phyloP scores from a whole-genome alignment of 805 yeast genomes.

The Yarrowia sp. region DNA sequence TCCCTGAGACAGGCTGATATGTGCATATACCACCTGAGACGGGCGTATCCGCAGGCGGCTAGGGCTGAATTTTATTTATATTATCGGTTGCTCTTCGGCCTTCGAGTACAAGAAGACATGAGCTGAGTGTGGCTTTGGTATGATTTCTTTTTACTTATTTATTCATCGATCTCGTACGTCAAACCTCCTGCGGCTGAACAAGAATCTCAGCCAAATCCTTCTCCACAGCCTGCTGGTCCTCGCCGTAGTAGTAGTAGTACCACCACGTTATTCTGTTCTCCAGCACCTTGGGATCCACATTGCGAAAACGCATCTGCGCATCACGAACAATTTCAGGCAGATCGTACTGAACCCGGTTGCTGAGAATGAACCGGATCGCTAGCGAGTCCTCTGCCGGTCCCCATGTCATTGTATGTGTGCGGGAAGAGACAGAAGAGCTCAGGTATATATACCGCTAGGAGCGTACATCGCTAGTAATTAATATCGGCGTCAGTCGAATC shows the following conservation, averaged over 20 bases:
- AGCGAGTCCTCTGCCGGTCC: background rate
- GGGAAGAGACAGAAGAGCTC: no score
- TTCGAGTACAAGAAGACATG: no score
- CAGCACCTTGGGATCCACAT: background rate
- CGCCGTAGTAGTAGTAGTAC: conserved; percentile 10
- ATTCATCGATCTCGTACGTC: no score
- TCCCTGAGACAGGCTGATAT: conserved; percentile 10
- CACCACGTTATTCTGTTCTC: conserved; percentile 9
- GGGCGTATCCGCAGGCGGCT: background rate
- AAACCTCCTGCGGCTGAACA: conserved; percentile 8
- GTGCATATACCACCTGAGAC: conserved; percentile 6
- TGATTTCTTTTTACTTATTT: no score
- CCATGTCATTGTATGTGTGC: background rate
- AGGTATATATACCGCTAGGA: no score
- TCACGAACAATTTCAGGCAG: background rate
- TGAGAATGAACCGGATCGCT: background rate
- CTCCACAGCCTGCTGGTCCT: background rate
- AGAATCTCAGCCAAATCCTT: background rate
- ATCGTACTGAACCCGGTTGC: background rate
- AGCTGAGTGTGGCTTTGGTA: no score
- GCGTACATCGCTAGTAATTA: no score
- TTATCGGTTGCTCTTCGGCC: no score
- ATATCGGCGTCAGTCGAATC: no score
- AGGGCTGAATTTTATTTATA: no score
- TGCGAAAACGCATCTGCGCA: background rate